These are phyloP conservation scores for Blastocrithidia nonstop DNA, from an alignment of 208 protist genomes.

Conservation along the genomic window DNA sequence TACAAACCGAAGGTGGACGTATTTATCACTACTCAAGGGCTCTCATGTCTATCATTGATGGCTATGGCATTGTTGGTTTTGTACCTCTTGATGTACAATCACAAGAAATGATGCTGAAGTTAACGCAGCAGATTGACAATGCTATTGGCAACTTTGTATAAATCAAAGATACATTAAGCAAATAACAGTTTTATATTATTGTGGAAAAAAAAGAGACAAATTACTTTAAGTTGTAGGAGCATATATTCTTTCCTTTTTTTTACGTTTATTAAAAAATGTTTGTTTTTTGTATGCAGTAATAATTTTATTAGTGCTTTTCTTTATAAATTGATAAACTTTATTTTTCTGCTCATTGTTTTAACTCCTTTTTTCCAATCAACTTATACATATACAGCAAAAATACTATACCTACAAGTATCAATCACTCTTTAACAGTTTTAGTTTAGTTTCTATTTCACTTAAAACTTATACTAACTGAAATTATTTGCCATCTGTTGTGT, in stretches of 20 bases:
- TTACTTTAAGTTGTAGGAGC: not conserved
- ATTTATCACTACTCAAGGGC: slow-evolving; percentile 63
- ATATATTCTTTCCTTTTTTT: not conserved
- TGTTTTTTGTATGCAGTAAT: not conserved
- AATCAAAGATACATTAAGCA: not conserved
- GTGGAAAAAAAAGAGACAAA: not conserved
- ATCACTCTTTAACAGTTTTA: too few relatives aligned
- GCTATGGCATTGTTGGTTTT: slow-evolving; percentile 91
- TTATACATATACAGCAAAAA: too few relatives aligned
- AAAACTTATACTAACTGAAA: too few relatives aligned
- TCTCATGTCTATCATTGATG: slow-evolving; percentile 87
- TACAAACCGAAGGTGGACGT: slow-evolving; percentile 42
- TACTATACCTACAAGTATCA: too few relatives aligned
- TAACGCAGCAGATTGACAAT: slow-evolving; percentile 76
- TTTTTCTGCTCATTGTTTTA: too few relatives aligned
- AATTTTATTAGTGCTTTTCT: not conserved
- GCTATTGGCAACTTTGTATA: slow-evolving; percentile 63
- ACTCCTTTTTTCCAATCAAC: too few relatives aligned
- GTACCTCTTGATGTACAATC: slow-evolving; percentile 74
- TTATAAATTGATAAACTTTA: slow-evolving; percentile 1
- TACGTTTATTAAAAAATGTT: slow-evolving; percentile 4
- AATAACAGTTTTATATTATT: not conserved
- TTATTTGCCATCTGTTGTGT: too few relatives aligned
- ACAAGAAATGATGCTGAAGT: slow-evolving; percentile 70
- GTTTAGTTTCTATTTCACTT: too few relatives aligned